These are phyloP conservation scores for Candida caryicola DNA, from an alignment of 805 yeast species.

Conservation along the genomic window DNA sequence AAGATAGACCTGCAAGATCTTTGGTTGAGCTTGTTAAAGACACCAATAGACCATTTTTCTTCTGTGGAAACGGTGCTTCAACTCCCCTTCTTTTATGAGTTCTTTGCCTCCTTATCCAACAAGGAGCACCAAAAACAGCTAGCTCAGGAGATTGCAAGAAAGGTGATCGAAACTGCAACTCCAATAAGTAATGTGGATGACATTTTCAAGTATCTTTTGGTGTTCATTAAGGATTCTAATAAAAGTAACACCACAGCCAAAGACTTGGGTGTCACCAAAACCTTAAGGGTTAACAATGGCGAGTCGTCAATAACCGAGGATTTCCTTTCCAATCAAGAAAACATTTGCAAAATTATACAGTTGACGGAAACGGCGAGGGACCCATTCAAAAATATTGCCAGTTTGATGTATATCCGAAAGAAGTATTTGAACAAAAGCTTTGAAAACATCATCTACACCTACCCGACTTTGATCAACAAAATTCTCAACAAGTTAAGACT, in stretches of 20 bases:
- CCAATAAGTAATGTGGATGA: conserved; percentile 51
- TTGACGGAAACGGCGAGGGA: conserved; percentile 49
- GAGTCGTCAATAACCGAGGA: conserved; percentile 33
- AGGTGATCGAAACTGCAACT: conserved; percentile 39
- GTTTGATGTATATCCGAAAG: conserved; percentile 35
- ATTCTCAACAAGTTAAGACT: conserved; percentile 59
- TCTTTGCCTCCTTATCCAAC: conserved; percentile 52
- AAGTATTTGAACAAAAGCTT: conserved; percentile 54
- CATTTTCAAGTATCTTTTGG: conserved; percentile 55
- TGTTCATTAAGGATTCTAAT: conserved; percentile 46
- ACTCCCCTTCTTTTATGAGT: conserved; percentile 49
- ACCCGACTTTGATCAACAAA: conserved; percentile 69
- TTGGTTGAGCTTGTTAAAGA: conserved; percentile 45
- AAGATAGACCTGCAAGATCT: conserved; percentile 21
- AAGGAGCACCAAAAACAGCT: conserved; percentile 51
- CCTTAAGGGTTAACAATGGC: conserved; percentile 28
- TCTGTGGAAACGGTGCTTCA: conserved; percentile 41
- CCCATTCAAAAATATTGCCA: conserved; percentile 34
- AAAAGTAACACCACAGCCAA: conserved; percentile 33
- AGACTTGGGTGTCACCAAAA: conserved; percentile 37
- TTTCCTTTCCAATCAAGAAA: conserved; percentile 50
- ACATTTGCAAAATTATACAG: conserved; percentile 68
- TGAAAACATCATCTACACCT: conserved; percentile 58
- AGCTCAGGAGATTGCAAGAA: conserved; percentile 59
- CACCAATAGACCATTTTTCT: conserved; percentile 47